Evolutionary conservation across 306 rosid genomes (phyloP), one percentile per base, ranked within the genome.

Genomic region (Inga leiocalycina): DNA sequence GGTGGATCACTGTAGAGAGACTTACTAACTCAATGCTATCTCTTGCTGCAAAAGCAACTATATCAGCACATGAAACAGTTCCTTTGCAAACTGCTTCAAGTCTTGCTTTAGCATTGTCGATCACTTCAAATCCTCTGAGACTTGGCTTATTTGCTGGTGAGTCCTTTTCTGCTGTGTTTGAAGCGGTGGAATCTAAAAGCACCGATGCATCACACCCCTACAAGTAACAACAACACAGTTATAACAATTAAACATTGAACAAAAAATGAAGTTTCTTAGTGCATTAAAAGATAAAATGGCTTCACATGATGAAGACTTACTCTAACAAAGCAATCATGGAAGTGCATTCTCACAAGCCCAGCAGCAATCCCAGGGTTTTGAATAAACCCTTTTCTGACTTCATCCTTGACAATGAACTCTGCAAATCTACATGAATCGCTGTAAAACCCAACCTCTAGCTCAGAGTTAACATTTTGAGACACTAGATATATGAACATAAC

Each of bases 151-250:
- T 93, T 5, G 91, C 89, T 0, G 91, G 97, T 27, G 93, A 85
- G 87, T 92, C 92, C 75, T 92, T 89, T 74, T 93, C 94, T 77
- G 93, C 93, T 8, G 86, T 89, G 88, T 84, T 93, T 65, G 89
- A 74, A 78, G 90, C 59, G 74, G 89, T 93, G 43, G 97, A 89
- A 83, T 93, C 94, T 52, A 92, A 83, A 75, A 92, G 90, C 37
- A 93, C 92, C 0, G 98, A 93, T 44, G 78, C 97, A 75, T 93
- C 97, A 80, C 98, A 93, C 32, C 94, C 96, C 98, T 90, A 48
- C 24, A 80, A 83, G 75, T 39, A 66, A 59, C 77, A 77, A 57
- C 35, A 57, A 3, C 56, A 4, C 56, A 59, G 30, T 13, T 64
- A 1, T 13, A 65, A 19, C 22, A 22, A 0, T 14, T 32, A 6